Conservation (phyloP, 2,329 filamentous ascomycete species). For the Pseudogymnoascus destructans region DNA sequence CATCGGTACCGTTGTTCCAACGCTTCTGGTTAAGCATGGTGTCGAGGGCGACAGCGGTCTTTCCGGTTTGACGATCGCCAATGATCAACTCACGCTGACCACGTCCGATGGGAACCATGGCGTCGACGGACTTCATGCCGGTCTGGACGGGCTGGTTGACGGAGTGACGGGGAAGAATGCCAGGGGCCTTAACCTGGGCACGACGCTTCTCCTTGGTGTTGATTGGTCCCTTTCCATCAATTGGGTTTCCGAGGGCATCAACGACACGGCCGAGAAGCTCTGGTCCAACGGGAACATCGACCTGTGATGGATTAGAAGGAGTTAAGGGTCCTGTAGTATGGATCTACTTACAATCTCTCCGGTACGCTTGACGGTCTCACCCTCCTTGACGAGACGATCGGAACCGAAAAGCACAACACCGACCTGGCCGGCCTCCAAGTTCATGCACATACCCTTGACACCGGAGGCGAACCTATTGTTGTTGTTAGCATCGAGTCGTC, state of each 20-base stretch:
- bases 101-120: slow-evolving; percentile 99
- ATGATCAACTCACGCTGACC: slow-evolving; percentile 99
- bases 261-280: slow-evolving; percentile 96
- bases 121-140: slow-evolving; percentile 97
- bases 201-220: slow-evolving; percentile 84
- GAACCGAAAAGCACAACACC: slow-evolving; percentile 99
- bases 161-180: slow-evolving; percentile 91
- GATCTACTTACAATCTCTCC: slow-evolving; percentile 78
- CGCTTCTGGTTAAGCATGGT: slow-evolving; percentile 99
- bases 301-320: slow-evolving; percentile 38
- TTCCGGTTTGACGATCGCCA: slow-evolving; percentile 99
- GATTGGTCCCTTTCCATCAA: slow-evolving; percentile 97
- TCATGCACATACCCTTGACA: slow-evolving; percentile 99
- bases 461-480: slow-evolving; percentile 81
- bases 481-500: slow-evolving; percentile 20
- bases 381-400: slow-evolving; percentile 98
- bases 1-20: slow-evolving; percentile 80
- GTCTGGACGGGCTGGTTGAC: slow-evolving; percentile 99
- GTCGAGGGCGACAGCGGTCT: slow-evolving; percentile 97
- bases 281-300: slow-evolving; percentile 87
- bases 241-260: slow-evolving; percentile 97
- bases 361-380: slow-evolving; percentile 98
- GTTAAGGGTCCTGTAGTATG: neutral
- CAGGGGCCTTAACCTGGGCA: slow-evolving; percentile 97
- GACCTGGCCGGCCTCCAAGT: slow-evolving; percentile 99